Percentiles rank a stretch among this genome's conserved stretches.
Evolutionary conservation across 2,329 filamentous ascomycete species (phyloP).

Genomic region (Colletotrichum sp.): DNA sequence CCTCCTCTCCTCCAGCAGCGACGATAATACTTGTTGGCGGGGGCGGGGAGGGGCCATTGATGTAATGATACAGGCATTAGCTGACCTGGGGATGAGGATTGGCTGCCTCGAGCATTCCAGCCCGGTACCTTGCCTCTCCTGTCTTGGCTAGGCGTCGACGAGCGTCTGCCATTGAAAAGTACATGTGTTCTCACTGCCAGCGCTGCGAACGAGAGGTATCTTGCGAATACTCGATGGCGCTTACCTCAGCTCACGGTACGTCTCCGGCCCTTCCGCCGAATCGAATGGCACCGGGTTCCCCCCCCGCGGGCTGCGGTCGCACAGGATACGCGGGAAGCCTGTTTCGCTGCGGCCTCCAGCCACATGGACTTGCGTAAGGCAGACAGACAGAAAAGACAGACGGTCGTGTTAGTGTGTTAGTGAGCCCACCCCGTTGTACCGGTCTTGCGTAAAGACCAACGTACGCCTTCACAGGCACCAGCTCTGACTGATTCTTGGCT

Average conservation of each 20-base stretch:
- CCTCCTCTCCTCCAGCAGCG: background rate
- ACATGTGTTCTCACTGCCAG: background rate
- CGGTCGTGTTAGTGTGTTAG: background rate
- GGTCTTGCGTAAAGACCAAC: background rate
- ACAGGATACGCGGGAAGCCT: constrained; percentile 2
- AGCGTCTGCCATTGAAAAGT: background rate
- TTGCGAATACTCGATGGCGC: background rate
- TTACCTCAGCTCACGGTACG: background rate
- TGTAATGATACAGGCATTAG: constrained; percentile 31
- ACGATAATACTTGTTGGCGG: constrained; percentile 21
- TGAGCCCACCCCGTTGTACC: background rate
- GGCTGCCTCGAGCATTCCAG: background rate
- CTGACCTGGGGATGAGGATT: background rate
- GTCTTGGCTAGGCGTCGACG: background rate
- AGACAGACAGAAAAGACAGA: background rate
- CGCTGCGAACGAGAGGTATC: background rate
- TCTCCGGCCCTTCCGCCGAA: background rate
- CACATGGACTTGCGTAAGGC: constrained; percentile 40
- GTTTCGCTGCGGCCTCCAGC: constrained; percentile 26
- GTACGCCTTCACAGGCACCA: background rate
- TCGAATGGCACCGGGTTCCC: background rate
- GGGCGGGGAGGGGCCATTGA: constrained; percentile 29
- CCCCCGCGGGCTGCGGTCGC: background rate
- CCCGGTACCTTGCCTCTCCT: background rate
- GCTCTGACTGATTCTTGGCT: background rate